A percentile compares a stretch with the other conserved stretches of the same genome.
phyloP scores from a whole-genome alignment of 2,329 filamentous ascomycete genomes.

The Pezicula neosporulosa region DNA sequence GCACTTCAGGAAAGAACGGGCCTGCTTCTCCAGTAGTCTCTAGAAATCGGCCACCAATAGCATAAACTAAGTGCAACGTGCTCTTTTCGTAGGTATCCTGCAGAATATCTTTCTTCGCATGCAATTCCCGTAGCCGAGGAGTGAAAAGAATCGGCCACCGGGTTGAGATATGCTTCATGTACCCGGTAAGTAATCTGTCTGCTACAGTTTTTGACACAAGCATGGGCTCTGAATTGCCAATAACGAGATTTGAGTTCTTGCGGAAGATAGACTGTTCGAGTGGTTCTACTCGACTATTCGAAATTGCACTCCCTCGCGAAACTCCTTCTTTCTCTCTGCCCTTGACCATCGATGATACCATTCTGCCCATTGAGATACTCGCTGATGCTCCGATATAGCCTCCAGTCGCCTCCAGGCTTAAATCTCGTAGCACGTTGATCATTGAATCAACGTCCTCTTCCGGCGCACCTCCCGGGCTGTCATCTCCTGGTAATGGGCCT shows the following conservation, averaged over 20 bases:
- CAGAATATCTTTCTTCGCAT: not conserved
- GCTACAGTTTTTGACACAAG: slow-evolving; percentile 1
- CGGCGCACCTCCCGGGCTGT: not conserved
- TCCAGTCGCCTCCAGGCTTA: slow-evolving; percentile 5
- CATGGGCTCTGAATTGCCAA: not conserved
- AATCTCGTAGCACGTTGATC: slow-evolving; percentile 4
- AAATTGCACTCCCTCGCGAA: not conserved
- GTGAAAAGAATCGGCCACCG: slow-evolving; percentile 3
- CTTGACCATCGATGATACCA: slow-evolving; percentile 4
- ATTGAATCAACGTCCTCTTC: slow-evolving; percentile 5
- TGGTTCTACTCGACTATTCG: not conserved
- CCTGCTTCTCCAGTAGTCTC: slow-evolving; percentile 5
- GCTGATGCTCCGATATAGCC: slow-evolving; percentile 6
- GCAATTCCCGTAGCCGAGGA: not conserved
- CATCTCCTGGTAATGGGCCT: not conserved
- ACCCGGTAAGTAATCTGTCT: slow-evolving; percentile 4
- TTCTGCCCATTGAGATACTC: slow-evolving; percentile 3
- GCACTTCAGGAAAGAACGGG: not conserved
- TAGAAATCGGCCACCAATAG: slow-evolving; percentile 4
- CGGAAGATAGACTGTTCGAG: not conserved
- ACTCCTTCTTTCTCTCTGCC: slow-evolving; percentile 2
- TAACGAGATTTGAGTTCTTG: not conserved
- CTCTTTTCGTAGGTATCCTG: slow-evolving; percentile 5
- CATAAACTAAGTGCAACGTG: slow-evolving; percentile 3
- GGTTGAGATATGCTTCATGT: slow-evolving; percentile 9